These are phyloP conservation scores for Botrytis fabae DNA, from an alignment of 2,329 filamentous ascomycete genomes.

Conservation along the genomic window DNA sequence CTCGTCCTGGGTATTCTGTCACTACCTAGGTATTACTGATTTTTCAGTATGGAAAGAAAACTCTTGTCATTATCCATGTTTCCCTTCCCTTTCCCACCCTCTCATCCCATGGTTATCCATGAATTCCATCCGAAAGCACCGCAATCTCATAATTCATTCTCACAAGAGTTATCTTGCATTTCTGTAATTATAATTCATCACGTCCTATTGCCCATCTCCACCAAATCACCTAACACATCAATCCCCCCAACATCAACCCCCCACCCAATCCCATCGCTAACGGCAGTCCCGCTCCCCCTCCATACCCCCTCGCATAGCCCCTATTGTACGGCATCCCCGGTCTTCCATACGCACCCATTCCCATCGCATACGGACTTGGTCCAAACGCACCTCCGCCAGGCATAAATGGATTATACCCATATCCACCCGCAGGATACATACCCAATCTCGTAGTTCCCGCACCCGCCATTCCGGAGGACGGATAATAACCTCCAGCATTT, in stretches of 20 bases:
- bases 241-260: constrained; percentile 49
- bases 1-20: background rate
- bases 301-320: constrained; percentile 47
- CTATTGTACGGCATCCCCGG: constrained; percentile 50
- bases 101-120: background rate
- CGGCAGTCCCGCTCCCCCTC: constrained; percentile 49
- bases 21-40: background rate
- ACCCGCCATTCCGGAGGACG: constrained; percentile 25
- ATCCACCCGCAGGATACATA: constrained; percentile 35
- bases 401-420: constrained; percentile 49
- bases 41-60: background rate
- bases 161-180: background rate
- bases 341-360: constrained; percentile 47
- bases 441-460: constrained; percentile 27
- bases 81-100: background rate
- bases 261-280: constrained; percentile 48
- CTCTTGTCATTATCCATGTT: background rate
- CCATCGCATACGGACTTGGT: constrained; percentile 43
- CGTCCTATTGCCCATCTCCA: background rate
- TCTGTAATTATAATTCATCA: background rate
- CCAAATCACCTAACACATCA: constrained; percentile 36
- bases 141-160: background rate
- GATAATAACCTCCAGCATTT: background rate
- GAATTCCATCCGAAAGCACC: background rate
- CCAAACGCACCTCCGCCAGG: constrained; percentile 35